A percentile compares a stretch with the other conserved stretches of the same genome.
Evolutionary conservation across 192 early-diverging fungal species (phyloP).

Genomic region (Coemansia sp.): DNA sequence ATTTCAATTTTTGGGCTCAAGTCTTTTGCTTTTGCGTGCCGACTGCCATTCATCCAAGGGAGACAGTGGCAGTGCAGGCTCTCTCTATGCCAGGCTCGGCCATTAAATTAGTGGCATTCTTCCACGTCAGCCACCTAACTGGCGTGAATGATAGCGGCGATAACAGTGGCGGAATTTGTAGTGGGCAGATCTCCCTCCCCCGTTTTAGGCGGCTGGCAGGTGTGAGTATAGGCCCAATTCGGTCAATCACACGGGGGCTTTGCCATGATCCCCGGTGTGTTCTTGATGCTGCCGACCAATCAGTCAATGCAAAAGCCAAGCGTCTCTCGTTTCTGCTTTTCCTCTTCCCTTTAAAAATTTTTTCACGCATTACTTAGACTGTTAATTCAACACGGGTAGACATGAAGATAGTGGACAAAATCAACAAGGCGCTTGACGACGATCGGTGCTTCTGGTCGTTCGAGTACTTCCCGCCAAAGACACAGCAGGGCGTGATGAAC

Average conservation of each 20-base stretch:
- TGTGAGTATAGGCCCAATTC: not conserved
- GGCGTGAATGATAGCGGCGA: not conserved
- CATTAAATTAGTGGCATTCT: not conserved
- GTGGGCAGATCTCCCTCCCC: not conserved
- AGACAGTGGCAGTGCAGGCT: too few relatives aligned
- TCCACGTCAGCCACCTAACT: not conserved
- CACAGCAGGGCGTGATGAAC: slow-evolving; percentile 89
- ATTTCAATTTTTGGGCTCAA: not conserved
- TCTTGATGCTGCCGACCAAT: not conserved
- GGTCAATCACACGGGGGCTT: slow-evolving; percentile 1
- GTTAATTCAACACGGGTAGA: not conserved
- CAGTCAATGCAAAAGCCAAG: not conserved
- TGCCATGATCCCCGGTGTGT: not conserved
- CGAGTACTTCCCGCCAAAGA: slow-evolving; percentile 98
- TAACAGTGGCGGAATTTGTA: not conserved
- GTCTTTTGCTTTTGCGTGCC: too few relatives aligned
- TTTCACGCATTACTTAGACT: slow-evolving; percentile 2
- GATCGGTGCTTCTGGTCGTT: slow-evolving; percentile 82
- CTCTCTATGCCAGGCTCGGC: not conserved
- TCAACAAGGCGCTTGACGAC: slow-evolving; percentile 65
- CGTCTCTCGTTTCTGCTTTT: not conserved
- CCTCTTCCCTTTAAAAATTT: slow-evolving; percentile 11
- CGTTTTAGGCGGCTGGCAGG: not conserved
- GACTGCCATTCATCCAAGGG: too few relatives aligned
- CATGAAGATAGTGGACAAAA: slow-evolving; percentile 79